Base-by-base conservation (phyloP, 1,284 basidiomycete genomes). In the Rhodotorula sp. region DNA sequence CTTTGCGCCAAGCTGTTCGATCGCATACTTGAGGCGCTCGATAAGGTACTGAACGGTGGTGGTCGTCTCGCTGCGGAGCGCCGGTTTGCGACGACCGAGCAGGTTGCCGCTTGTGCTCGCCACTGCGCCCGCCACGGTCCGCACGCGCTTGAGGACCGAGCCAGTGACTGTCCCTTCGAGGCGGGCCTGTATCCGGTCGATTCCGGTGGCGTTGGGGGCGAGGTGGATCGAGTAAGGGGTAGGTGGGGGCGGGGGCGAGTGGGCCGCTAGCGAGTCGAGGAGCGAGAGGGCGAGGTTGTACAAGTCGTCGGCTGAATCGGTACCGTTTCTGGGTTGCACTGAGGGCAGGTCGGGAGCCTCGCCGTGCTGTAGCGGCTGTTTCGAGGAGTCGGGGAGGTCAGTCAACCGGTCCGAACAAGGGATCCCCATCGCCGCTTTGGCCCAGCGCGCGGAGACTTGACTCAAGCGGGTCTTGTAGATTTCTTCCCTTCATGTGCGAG, bases 181-280 rank as follows among this genome's bases (percentile, higher is more conserved):
- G 4, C 49, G 55, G 12, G 33, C 14, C 29, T 69, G 64, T 61
- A 75, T 62, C 8, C n/a, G n/a, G 55, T 73, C 72, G 66, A 73
- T 66, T 18, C 69, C 63, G 26, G 61, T 59, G 60, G n/a, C 30
- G 44, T 44, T 17, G 20, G n/a, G n/a, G 55, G 45, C 53, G 56
- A 54, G 66, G 58, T 56, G 37, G 12, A 54, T 61, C 14, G 67
- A 62, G 61, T 68, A 68, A 42, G 64, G 51, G 6, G 70, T 51
- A 6, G 66, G 55, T 3, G 64, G 53, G 15, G 56, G 37, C 1
- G 60, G 55, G 5, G 58, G 51, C 10, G 70, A 62, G 51, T 68
- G 70, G 0, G 64, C 15, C 29, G 67, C 64, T 33, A 69, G 26
- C 14, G 61, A 51, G 44, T 61, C 60, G 55, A 73, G 68, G 57